Base-by-base conservation (phyloP, 352 stramenopile species). In the Phytophthora nicotianae region DNA sequence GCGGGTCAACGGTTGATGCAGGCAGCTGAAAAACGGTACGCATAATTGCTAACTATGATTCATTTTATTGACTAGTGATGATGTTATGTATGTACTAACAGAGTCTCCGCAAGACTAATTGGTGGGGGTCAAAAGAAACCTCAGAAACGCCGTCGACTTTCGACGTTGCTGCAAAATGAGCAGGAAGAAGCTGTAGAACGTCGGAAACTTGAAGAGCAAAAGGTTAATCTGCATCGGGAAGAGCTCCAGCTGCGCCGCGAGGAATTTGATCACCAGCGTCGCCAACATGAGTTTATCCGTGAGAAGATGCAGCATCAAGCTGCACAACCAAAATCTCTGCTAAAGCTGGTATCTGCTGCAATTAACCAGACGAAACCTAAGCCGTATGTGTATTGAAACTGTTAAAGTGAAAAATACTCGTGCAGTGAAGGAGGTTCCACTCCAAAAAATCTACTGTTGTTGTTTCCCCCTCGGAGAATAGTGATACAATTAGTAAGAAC, bases 281-380 rank as follows among this genome's bases (percentile, higher is more conserved):
- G n/a, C 1, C 33, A 54, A 6, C 43, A 43, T 8, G 38, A 27
- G 4, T 2, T 51, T 19, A 4, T 59, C 3, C 37, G 1, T 0
- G 51, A 59, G 3, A 17, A 59, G 8, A 51, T 59, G 51, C 40
- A 46, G 19, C 51, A 50, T 3, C 51, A 59, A 20, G 41, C 41
- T 13, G n/a, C 26, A 1, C 51, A 51, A 50, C 37, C 17, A 1
- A 10, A 59, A 11, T 16, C 40, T 3, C 11, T 50, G 42, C 10
- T 50, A 17, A 42, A 32, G 32, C 16, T 50, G 21, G 14, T 58
- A 40, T n/a, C n/a, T 9, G 13, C 21, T 10, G 51, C 26, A 17
- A 50, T 47, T 43, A 27, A 7, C 13, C 29, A 48, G 37, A 58
- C 20, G n/a, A 13, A 42, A 16, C 17, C 32, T 1, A 10, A 49